Evolutionary conservation across 208 protist genomes (phyloP), one percentile per base, ranked within the genome.

Genomic region (Acanthamoeba castellanii): DNA sequence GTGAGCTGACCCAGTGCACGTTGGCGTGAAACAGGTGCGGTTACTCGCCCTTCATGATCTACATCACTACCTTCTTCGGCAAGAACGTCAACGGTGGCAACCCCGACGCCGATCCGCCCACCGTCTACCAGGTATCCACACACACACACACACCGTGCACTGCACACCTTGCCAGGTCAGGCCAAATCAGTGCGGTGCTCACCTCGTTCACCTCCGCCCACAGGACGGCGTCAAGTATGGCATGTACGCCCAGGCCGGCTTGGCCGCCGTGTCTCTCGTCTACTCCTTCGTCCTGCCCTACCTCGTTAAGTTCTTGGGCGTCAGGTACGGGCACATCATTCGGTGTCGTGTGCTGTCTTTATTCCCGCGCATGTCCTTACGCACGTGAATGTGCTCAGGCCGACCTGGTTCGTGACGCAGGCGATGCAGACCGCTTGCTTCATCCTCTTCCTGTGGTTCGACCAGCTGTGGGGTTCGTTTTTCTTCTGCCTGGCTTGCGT

Each of bases 31-130:
- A 32, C 57, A 92, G 85, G 85, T 66, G 55, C 18, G 85, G 85
- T 18, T 97, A 93, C 32, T 96, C 88, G 68, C 96, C 95, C 72
- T 95, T 95, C 93, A 96, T 96, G 92, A 95, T 96, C 47, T 94
- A 55, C 18, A 93, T 72, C 52, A 96, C 95, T 13, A 95, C 70
- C 8, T 96, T 96, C 84, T 96, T 96, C 55, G 81, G 61, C 52
- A 22, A 82, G 14, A 96, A 96, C 57, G 95, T 96, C 34, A 92
- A 92, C 25, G 55, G 55, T 11, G 85, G 85, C 32, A 32, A 92
- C 34, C 85, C 85, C 85, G 85, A 85, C 22, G 76, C 76, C 27
- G 47, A 50, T 3, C 34, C 76, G 37, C 76, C 76, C 45, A 85
- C 76, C 45, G 76, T 85, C 34, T 85, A 85, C 47, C 76, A 85